These are phyloP conservation scores for Arthroderma sp. DNA, from an alignment of 2,329 filamentous ascomycete species.

Conservation along the genomic window DNA sequence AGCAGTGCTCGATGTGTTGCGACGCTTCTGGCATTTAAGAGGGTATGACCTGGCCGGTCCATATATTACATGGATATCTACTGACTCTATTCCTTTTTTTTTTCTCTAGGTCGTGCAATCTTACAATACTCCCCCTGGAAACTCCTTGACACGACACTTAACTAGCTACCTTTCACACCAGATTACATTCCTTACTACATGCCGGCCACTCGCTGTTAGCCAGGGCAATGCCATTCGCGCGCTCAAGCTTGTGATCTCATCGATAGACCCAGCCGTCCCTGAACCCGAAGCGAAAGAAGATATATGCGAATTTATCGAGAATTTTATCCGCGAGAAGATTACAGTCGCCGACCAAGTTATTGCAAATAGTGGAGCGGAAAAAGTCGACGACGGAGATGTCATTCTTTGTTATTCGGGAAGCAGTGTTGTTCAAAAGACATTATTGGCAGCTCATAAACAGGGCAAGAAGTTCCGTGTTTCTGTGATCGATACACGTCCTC, in stretches of 20 bases:
- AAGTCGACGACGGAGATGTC: conserved; percentile 66
- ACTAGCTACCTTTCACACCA: conserved; percentile 87
- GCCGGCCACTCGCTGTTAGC: conserved; percentile 87
- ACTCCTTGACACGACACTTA: conserved; percentile 78
- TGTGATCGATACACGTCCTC: conserved; percentile 62
- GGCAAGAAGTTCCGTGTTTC: conserved; percentile 73
- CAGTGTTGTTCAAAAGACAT: conserved; percentile 69
- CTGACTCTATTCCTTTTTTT: background rate
- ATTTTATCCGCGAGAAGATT: conserved; percentile 81
- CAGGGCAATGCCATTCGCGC: conserved; percentile 96
- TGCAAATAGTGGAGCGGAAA: conserved; percentile 57
- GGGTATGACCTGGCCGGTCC: conserved; percentile 38
- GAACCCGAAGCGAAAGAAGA: conserved; percentile 70
- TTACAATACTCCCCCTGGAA: conserved; percentile 79
- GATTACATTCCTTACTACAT: conserved; percentile 87
- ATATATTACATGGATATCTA: background rate
- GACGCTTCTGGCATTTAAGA: conserved; percentile 79
- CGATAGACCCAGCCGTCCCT: conserved; percentile 72
- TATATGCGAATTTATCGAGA: conserved; percentile 70
- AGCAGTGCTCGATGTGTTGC: conserved; percentile 79
- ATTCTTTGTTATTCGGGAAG: conserved; percentile 80
- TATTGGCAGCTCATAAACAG: conserved; percentile 55
- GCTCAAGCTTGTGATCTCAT: conserved; percentile 83
- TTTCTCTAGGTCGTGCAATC: conserved; percentile 62
- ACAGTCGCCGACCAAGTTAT: conserved; percentile 79